A percentile compares a stretch with the other conserved stretches of the same genome.
These are phyloP conservation scores for Vicia villosa DNA, from an alignment of 306 rosid genomes.

Conservation along the genomic window DNA sequence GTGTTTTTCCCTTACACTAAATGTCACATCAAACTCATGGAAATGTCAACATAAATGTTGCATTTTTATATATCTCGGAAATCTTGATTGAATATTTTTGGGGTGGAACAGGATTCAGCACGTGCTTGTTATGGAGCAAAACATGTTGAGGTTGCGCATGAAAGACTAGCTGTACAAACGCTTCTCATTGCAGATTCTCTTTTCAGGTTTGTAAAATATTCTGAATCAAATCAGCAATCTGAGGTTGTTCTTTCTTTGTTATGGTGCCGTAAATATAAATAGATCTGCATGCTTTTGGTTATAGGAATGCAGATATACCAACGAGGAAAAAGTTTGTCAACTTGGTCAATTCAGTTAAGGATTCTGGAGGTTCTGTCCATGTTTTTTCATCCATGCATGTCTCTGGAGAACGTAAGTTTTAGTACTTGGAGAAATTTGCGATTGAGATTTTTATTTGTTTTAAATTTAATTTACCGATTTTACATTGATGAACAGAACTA, in stretches of 20 bases:
- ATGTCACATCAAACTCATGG: conserved; percentile 8
- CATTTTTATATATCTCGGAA: conserved; percentile 33
- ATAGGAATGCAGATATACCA: conserved; percentile 74
- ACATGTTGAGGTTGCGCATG: conserved; percentile 97
- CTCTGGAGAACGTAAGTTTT: conserved; percentile 94
- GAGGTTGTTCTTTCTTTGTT: conserved; percentile 6
- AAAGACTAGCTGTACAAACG: conserved; percentile 87
- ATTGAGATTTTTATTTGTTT: neutral
- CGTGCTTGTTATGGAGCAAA: conserved; percentile 96
- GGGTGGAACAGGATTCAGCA: conserved; percentile 61
- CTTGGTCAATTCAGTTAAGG: conserved; percentile 81
- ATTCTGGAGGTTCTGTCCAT: conserved; percentile 87
- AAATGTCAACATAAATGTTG: conserved; percentile 2
- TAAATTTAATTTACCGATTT: conserved; percentile 12
- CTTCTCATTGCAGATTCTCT: conserved; percentile 86
- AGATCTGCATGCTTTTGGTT: conserved; percentile 28
- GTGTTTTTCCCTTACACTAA: neutral
- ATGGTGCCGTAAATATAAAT: conserved; percentile 9
- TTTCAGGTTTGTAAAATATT: conserved; percentile 66
- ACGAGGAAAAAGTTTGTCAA: conserved; percentile 69
- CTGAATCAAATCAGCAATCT: neutral
- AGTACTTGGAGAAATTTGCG: neutral
- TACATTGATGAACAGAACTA: conserved; percentile 61
- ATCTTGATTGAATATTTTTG: conserved; percentile 32
- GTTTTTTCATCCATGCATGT: conserved; percentile 93